Conservation (phyloP, 2,329 filamentous ascomycete species). For the Cryphonectria japonica region DNA sequence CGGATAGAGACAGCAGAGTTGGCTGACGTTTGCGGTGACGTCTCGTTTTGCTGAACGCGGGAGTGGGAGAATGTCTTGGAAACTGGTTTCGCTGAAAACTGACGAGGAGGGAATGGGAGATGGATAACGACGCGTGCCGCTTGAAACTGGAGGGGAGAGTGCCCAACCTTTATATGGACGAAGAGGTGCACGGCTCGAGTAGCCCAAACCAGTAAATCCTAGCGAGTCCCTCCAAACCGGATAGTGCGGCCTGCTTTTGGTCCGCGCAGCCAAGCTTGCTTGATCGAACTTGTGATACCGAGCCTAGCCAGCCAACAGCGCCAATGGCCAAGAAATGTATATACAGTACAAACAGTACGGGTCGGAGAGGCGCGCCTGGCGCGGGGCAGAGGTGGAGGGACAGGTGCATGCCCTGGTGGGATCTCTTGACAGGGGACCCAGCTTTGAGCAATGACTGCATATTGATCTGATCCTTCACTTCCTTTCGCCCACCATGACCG, state of each 20-base stretch:
- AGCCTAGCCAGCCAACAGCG: neutral
- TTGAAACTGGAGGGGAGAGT: neutral
- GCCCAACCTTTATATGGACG: constrained; percentile 23
- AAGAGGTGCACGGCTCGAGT: constrained; percentile 9
- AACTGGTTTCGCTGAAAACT: neutral
- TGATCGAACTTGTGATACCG: constrained; percentile 6
- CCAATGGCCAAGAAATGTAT: neutral
- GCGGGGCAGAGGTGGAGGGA: neutral
- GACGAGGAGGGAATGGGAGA: neutral
- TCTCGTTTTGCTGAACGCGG: constrained; percentile 1
- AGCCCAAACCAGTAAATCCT: constrained; percentile 17
- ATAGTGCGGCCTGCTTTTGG: constrained; percentile 6
- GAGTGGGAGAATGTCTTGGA: neutral
- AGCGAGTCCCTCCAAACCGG: neutral
- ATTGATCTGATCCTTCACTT: neutral
- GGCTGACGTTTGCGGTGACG: constrained; percentile 10
- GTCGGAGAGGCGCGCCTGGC: constrained; percentile 1
- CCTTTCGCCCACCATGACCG: neutral
- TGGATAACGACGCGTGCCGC: neutral
- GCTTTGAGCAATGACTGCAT: constrained; percentile 10
- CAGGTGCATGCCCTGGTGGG: neutral
- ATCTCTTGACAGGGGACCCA: constrained; percentile 2
- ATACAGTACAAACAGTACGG: neutral
- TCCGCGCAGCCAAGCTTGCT: neutral
- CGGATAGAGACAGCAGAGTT: neutral